Percentiles rank a stretch among this genome's conserved stretches.
phyloP scores from a whole-genome alignment of 208 protist genomes.

The Acanthamoeba sp. region DNA sequence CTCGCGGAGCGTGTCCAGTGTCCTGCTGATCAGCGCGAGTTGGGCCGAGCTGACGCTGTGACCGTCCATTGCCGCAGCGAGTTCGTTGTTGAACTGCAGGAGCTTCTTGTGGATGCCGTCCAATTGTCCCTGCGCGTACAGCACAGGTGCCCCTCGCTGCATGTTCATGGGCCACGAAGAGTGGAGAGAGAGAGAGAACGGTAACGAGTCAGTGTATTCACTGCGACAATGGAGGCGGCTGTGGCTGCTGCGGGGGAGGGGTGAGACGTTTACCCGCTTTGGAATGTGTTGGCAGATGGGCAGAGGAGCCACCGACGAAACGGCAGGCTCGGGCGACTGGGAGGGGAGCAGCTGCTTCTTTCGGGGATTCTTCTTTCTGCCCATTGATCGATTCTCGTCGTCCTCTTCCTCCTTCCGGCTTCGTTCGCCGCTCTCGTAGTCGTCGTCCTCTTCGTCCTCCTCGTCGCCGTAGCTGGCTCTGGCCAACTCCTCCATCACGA shows the following conservation, averaged over 20 bases:
- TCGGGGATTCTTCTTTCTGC: neutral
- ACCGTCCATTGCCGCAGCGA: neutral
- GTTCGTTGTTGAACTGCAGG: slow-evolving; percentile 51
- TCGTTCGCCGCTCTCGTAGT: neutral
- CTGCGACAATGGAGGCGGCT: neutral
- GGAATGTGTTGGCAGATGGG: slow-evolving; percentile 4
- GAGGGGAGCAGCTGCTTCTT: too few species aligned
- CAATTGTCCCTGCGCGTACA: slow-evolving; percentile 47
- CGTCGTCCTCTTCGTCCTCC: neutral
- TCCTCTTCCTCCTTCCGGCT: neutral
- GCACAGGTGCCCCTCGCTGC: slow-evolving; percentile 52
- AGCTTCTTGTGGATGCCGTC: slow-evolving; percentile 68
- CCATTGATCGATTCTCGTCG: neutral
- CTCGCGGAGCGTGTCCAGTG: neutral
- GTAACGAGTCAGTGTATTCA: too few species aligned
- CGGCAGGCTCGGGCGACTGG: too few species aligned
- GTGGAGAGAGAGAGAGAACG: neutral
- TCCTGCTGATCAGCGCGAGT: slow-evolving; percentile 5
- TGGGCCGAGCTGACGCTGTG: neutral
- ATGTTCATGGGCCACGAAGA: neutral
- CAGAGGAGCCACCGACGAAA: neutral
- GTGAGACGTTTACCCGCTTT: neutral
- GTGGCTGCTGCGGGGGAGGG: too few species aligned
- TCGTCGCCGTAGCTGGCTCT: neutral
- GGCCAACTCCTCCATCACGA: neutral